A percentile compares a stretch with the other conserved stretches of the same genome.
These are phyloP conservation scores for Leccinum pachyderme DNA, from an alignment of 1,284 basidiomycete species.

Conservation along the genomic window DNA sequence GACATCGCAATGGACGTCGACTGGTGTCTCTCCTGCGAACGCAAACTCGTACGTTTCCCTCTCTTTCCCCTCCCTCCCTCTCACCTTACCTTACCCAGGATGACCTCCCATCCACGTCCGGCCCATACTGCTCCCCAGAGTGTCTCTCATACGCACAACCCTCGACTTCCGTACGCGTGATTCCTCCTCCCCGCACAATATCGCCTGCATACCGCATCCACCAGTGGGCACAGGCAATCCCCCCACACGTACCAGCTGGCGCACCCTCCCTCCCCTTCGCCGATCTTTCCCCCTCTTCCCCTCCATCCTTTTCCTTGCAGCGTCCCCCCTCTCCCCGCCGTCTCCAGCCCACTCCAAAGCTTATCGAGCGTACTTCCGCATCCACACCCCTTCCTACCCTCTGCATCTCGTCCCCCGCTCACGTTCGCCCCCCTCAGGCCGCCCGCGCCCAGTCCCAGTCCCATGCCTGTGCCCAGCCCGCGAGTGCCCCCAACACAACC, in stretches of 20 bases:
- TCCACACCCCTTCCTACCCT: constrained; percentile 32
- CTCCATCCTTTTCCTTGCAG: constrained; percentile 6
- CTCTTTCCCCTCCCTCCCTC: not conserved
- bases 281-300: constrained; percentile 8
- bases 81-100: constrained; percentile 38
- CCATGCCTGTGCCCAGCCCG: constrained; percentile 20
- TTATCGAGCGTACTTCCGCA: constrained; percentile 32
- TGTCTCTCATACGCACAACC: constrained; percentile 41
- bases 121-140: constrained; percentile 54
- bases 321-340: constrained; percentile 21
- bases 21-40: constrained; percentile 65
- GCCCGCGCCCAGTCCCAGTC: constrained; percentile 19
- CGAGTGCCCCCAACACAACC: constrained; percentile 14
- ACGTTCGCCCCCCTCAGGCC: constrained; percentile 23
- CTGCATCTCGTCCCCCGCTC: constrained; percentile 25
- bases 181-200: not conserved
- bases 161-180: constrained; percentile 10
- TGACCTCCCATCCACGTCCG: constrained; percentile 25
- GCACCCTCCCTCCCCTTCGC: constrained; percentile 29
- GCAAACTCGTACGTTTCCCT: constrained; percentile 46
- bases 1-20: constrained; percentile 51
- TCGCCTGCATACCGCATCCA: constrained; percentile 21
- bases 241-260: constrained; percentile 31
- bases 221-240: constrained; percentile 32
- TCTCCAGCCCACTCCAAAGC: constrained; percentile 30